Conservation (phyloP, 345 rosid species). For the Eucalyptus erythrocorys region DNA sequence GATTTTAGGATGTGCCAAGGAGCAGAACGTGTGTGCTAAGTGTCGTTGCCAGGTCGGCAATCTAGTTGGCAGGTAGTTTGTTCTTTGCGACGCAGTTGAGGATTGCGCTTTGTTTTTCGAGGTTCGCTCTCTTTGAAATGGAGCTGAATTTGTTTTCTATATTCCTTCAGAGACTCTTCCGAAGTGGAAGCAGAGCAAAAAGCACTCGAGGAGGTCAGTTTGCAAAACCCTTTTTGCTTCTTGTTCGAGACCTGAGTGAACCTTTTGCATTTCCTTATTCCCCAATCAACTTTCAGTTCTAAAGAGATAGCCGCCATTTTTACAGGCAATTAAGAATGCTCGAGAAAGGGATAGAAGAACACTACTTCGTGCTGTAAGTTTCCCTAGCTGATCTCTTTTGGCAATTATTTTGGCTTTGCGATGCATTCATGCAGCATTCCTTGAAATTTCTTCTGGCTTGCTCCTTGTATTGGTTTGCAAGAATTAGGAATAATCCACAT, state of each 20-base stretch:
- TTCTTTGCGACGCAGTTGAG: not conserved
- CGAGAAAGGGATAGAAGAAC: slow-evolving; percentile 88
- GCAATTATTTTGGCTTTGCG: not conserved
- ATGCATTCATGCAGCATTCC: not conserved
- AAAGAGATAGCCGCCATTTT: not conserved
- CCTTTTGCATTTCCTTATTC: not conserved
- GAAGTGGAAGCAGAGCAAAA: slow-evolving; percentile 85
- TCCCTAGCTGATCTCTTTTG: not conserved
- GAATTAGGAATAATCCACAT: not conserved
- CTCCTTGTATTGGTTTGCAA: not conserved
- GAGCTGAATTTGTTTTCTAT: not conserved
- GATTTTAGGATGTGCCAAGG: slow-evolving; percentile 86
- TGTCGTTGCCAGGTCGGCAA: slow-evolving; percentile 45
- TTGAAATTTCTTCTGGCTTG: not conserved
- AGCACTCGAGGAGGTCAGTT: slow-evolving; percentile 61
- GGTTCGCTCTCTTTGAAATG: not conserved
- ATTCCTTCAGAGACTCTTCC: slow-evolving; percentile 37
- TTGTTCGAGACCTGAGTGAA: not conserved
- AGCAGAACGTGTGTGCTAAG: slow-evolving; percentile 82
- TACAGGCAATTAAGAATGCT: slow-evolving; percentile 86
- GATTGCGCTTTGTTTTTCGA: not conserved
- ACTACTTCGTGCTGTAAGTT: slow-evolving; percentile 70
- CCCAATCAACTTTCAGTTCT: not conserved
- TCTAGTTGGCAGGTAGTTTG: slow-evolving; percentile 56
- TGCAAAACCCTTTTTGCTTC: not conserved